Evolutionary conservation across 2,329 filamentous ascomycete species (phyloP), one percentile per base, ranked within the genome.

Genomic region (Dryadomyces quercivorus): DNA sequence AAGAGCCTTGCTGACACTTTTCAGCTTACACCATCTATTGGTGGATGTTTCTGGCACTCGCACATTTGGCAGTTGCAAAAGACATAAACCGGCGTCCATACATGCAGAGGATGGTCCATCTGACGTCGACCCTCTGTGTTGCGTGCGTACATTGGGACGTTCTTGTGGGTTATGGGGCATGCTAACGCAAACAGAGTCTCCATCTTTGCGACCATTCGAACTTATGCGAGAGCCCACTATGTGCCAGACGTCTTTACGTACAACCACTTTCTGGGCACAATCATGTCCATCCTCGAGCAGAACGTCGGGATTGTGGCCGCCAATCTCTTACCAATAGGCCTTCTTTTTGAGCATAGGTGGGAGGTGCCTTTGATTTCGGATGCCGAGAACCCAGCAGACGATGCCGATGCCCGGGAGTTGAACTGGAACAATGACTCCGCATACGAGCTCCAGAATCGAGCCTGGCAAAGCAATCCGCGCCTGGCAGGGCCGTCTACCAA

Each of bases 291-390:
- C 6, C 61, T 70, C 12, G 65, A 69, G 52, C 65, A 69, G 54
- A 72, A 70, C 59, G 50, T 69, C n/a, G 63, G 65, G 55, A 66
- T 71, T 26, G 57, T 68, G 10, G 63, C 67, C 9, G 65, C 69
- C 42, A 71, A 71, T 57, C 59, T 70, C 13, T 60, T 71, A 1
- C 64, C 66, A 22, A 60, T 70, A 26, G 63, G 66, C 2, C 60
- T 66, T 34, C 67, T 65, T 34, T 66, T 65, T 58, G 61, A 61
- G 45, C 51, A 55, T 8, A 31, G 26, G 26, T 8, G 26, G 26
- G 26, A 31, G 4, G 26, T 8, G 26, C 4, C 26, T 31, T 31
- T 31, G 26, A 31, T 31, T 31, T 8, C 26, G 26, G 38, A 15
- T n/a, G 12, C 38, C 38, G 38, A 42, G 38, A 42, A 42, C 38